A percentile compares a stretch with the other conserved stretches of the same genome.
These are phyloP conservation scores for Arabidopsis hybrid DNA, from an alignment of 441 rosid species.

Conservation along the genomic window DNA sequence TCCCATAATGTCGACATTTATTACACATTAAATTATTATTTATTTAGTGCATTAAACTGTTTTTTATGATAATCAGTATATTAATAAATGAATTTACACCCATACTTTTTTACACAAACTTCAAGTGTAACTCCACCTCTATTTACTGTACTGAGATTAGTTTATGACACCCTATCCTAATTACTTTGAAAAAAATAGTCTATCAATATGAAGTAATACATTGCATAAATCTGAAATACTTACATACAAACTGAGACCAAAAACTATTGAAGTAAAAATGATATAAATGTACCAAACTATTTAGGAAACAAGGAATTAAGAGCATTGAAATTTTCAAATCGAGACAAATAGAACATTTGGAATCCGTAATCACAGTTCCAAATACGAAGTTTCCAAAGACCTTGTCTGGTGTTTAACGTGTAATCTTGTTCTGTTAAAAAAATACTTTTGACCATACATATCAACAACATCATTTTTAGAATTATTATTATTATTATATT, in stretches of 20 bases:
- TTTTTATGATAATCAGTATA: slow-evolving; percentile 6
- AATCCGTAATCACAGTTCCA: slow-evolving; percentile 51
- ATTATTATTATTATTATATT: not conserved
- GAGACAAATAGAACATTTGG: slow-evolving; percentile 47
- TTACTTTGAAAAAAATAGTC: not conserved
- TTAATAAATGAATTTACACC: slow-evolving; percentile 25
- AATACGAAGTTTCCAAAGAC: slow-evolving; percentile 48
- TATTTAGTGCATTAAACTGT: not conserved
- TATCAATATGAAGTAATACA: not conserved
- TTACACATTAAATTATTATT: not conserved
- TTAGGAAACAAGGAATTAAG: not conserved
- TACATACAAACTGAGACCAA: not conserved
- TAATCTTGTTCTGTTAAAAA: slow-evolving; percentile 40
- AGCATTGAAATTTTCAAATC: slow-evolving; percentile 22
- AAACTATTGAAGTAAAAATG: not conserved
- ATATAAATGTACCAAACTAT: not conserved
- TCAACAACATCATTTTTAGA: not conserved
- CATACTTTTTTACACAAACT: slow-evolving; percentile 34
- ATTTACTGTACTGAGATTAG: slow-evolving; percentile 12
- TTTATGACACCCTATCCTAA: not conserved
- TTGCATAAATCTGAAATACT: not conserved
- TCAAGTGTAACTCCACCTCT: slow-evolving; percentile 42
- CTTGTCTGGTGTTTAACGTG: slow-evolving; percentile 40
- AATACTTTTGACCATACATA: slow-evolving; percentile 38
- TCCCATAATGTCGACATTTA: slow-evolving; percentile 8